Evolutionary conservation across 2,329 filamentous ascomycete genomes (phyloP).

Genomic region (Biscogniauxia mediterranea): DNA sequence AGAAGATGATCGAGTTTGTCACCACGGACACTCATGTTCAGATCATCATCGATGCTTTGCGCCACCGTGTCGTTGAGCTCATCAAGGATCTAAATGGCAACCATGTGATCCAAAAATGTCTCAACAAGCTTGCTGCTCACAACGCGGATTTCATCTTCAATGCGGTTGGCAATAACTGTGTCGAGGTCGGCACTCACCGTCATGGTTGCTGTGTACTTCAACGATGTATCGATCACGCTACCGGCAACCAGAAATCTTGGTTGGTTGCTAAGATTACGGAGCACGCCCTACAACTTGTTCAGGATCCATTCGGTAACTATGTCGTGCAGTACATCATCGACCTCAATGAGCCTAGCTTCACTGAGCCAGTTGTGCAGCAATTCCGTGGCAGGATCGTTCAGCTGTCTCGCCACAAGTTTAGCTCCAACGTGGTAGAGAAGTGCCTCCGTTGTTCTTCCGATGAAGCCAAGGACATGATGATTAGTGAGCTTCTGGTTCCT

Average conservation of each 20-base stretch:
- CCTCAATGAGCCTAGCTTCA: constrained; percentile 82
- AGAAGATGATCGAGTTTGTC: constrained; percentile 99
- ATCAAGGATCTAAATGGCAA: constrained; percentile 98
- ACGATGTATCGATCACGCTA: constrained; percentile 96
- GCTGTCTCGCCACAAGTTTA: constrained; percentile 95
- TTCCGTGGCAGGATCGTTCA: constrained; percentile 72
- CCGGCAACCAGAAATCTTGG: constrained; percentile 82
- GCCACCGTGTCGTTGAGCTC: constrained; percentile 82
- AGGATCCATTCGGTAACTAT: constrained; percentile 98
- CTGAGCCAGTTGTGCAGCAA: constrained; percentile 78
- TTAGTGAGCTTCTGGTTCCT: constrained; percentile 73
- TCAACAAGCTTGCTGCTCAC: constrained; percentile 83
- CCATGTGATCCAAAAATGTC: constrained; percentile 97
- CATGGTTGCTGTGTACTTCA: constrained; percentile 98
- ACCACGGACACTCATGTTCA: constrained; percentile 80
- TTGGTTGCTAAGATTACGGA: constrained; percentile 84
- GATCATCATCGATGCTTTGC: constrained; percentile 82
- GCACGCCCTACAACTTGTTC: constrained; percentile 84
- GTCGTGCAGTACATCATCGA: constrained; percentile 99
- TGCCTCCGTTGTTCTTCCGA: constrained; percentile 80
- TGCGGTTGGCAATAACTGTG: constrained; percentile 81
- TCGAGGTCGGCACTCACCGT: constrained; percentile 92
- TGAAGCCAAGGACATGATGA: constrained; percentile 73
- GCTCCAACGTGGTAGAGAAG: constrained; percentile 98
- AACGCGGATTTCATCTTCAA: constrained; percentile 97